phyloP scores from a whole-genome alignment of 202 grass and related monocot species.

The Sporobolus alterniflorus region DNA sequence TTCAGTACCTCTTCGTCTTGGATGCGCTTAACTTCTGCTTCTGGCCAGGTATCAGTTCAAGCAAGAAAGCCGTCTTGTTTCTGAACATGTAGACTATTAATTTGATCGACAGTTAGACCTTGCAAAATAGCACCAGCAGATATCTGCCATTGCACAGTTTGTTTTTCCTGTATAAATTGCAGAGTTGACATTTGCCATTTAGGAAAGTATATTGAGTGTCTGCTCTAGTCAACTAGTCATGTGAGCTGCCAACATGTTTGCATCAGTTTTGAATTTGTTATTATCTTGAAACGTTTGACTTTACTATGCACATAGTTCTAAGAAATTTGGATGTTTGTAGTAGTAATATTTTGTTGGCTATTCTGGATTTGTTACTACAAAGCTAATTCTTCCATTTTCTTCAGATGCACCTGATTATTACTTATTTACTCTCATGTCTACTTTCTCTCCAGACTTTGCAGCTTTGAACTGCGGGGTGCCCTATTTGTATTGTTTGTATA shows the following conservation, averaged over 20 bases:
- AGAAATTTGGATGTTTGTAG: neutral
- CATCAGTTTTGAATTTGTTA: neutral
- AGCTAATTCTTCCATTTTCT: neutral
- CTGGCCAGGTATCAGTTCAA: conserved; percentile 79
- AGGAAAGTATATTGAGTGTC: neutral
- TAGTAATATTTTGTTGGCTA: neutral
- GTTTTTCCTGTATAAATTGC: conserved; percentile 2
- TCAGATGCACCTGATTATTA: neutral
- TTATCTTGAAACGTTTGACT: neutral
- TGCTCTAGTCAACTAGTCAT: neutral
- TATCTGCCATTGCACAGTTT: neutral
- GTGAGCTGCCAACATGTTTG: neutral
- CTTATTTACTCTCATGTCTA: neutral
- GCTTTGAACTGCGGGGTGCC: neutral
- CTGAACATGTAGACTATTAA: neutral
- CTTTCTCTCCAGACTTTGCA: neutral
- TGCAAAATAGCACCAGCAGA: neutral
- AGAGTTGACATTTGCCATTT: neutral
- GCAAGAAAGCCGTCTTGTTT: neutral
- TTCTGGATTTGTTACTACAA: neutral
- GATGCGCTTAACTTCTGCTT: conserved; percentile 95
- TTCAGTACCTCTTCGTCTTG: conserved; percentile 89
- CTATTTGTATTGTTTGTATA: neutral
- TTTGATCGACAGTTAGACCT: neutral
- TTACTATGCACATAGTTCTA: neutral